These are phyloP conservation scores for Colletotrichum sp. DNA, from an alignment of 2,329 filamentous ascomycete genomes.

Conservation along the genomic window DNA sequence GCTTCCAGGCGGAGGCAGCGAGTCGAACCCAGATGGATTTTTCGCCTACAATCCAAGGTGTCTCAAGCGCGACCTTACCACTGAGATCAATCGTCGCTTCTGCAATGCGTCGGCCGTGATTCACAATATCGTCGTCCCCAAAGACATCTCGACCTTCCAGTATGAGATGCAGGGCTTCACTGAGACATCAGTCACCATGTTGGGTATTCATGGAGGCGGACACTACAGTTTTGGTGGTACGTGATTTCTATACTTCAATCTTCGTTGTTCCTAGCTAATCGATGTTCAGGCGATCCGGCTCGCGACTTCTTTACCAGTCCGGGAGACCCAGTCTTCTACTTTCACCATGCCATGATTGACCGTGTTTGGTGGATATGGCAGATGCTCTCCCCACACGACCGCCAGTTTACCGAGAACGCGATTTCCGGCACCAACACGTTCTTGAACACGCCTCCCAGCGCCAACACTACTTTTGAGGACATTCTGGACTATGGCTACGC, in stretches of 20 bases:
- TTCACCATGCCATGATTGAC: conserved; percentile 31
- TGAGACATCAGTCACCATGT: conserved; percentile 26
- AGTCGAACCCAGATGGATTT: conserved; percentile 22
- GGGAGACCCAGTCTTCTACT: conserved; percentile 40
- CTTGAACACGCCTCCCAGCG: conserved; percentile 25
- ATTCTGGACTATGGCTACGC: conserved; percentile 26
- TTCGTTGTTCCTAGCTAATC: neutral
- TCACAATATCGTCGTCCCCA: conserved; percentile 40
- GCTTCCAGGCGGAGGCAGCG: conserved; percentile 26
- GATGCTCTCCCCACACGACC: conserved; percentile 27
- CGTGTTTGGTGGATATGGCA: conserved; percentile 32
- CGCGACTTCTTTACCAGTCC: conserved; percentile 37
- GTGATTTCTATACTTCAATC: conserved; percentile 27
- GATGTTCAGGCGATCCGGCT: conserved; percentile 41
- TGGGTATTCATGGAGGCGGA: conserved; percentile 27
- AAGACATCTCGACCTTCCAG: conserved; percentile 48
- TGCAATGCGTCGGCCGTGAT: conserved; percentile 34
- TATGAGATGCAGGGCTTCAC: conserved; percentile 44
- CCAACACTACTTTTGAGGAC: conserved; percentile 26
- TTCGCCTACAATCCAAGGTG: conserved; percentile 49
- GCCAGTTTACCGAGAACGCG: conserved; percentile 22
- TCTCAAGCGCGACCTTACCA: conserved; percentile 39
- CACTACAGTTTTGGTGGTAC: conserved; percentile 34
- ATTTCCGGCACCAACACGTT: conserved; percentile 27
- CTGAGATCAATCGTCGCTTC: conserved; percentile 26